Conservation (phyloP, 2,329 filamentous ascomycete species). For the Aspergillus novofumigatus region DNA sequence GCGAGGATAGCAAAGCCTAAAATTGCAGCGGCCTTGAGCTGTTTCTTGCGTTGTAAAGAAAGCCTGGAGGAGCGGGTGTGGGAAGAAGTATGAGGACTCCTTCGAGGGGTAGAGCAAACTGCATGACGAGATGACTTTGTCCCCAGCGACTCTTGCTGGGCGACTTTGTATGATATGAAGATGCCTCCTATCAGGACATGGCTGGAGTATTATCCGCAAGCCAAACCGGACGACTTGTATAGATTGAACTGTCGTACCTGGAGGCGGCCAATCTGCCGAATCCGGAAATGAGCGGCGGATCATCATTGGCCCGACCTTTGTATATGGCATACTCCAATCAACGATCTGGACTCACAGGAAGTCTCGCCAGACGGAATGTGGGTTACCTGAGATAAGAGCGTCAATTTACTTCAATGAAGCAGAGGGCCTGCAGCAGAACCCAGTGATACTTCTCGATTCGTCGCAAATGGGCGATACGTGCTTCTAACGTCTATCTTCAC, state of each 20-base stretch:
- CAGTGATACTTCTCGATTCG: not conserved
- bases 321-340: not conserved
- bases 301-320: conserved; percentile 15
- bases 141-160: conserved; percentile 20
- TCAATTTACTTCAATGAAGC: not conserved
- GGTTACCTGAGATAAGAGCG: not conserved
- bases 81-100: conserved; percentile 70
- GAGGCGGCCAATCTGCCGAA: conserved; percentile 11
- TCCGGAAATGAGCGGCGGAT: conserved; percentile 17
- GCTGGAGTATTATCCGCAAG: not conserved
- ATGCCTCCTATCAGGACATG: not conserved
- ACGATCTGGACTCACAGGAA: not conserved
- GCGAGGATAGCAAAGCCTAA: conserved; percentile 52
- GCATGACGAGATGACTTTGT: conserved; percentile 53
- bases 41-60: conserved; percentile 52
- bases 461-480: no score
- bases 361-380: not conserved
- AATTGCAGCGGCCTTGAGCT: conserved; percentile 57
- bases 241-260: conserved; percentile 1
- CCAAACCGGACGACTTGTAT: not conserved
- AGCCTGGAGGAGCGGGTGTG: conserved; percentile 52
- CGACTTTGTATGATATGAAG: conserved; percentile 3
- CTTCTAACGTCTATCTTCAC: not conserved
- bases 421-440: not conserved
- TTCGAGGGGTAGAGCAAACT: conserved; percentile 88